These are phyloP conservation scores for Sugiyamaella novakii DNA, from an alignment of 1,139 yeast genomes.

Conservation along the genomic window DNA sequence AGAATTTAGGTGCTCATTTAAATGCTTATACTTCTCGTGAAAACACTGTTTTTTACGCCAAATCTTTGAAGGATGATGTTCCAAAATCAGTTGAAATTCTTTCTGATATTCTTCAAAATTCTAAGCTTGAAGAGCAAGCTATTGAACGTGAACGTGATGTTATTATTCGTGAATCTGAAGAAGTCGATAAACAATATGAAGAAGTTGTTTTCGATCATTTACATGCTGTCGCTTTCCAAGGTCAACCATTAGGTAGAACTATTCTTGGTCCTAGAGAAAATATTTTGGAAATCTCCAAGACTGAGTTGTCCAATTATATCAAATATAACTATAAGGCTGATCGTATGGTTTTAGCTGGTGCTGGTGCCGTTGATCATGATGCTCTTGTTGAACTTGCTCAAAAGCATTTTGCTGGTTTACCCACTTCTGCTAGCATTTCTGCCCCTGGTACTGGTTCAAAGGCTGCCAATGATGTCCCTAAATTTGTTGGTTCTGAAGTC, in stretches of 20 bases:
- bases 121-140: conserved; percentile 78
- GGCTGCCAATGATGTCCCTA: conserved; percentile 65
- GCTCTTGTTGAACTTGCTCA: conserved; percentile 76
- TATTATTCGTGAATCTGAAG: conserved; percentile 93
- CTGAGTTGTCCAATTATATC: conserved; percentile 78
- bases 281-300: conserved; percentile 74
- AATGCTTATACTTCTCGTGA: conserved; percentile 98
- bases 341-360: conserved; percentile 95
- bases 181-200: conserved; percentile 96
- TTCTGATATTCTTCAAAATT: conserved; percentile 84
- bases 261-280: conserved; percentile 92
- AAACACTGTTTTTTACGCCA: conserved; percentile 95
- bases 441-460: conserved; percentile 72
- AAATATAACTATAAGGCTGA: conserved; percentile 90
- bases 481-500: conserved; percentile 83
- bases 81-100: conserved; percentile 85
- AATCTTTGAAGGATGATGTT: conserved; percentile 76
- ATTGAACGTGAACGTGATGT: conserved; percentile 96
- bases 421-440: conserved; percentile 62
- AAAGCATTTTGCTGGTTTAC: conserved; percentile 73
- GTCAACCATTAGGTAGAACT: conserved; percentile 96
- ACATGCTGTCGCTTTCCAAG: conserved; percentile 87
- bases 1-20: conserved; percentile 93
- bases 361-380: conserved; percentile 90
- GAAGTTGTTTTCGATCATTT: conserved; percentile 97